Percentiles rank a stretch among this genome's conserved stretches.
Evolutionary conservation across 306 rosid species (phyloP).

Genomic region (Aeschynomene evenia): DNA sequence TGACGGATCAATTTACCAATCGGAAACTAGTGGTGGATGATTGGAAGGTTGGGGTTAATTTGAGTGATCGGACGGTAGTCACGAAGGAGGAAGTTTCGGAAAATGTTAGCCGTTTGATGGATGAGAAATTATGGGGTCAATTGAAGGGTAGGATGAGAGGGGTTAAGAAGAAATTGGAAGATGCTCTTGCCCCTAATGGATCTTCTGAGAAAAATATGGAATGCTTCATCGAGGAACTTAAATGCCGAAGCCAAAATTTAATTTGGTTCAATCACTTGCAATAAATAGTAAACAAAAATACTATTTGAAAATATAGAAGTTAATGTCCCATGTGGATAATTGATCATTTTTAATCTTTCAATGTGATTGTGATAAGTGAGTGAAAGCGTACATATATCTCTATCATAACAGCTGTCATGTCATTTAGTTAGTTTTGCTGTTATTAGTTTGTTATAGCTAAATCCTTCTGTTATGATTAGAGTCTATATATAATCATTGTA

Average conservation of each 20-base stretch:
- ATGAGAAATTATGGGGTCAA: constrained; percentile 32
- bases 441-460: too few relatives aligned
- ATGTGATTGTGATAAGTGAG: too few relatives aligned
- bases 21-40: constrained; percentile 58
- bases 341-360: too few relatives aligned
- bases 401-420: too few relatives aligned
- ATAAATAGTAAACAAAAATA: too few relatives aligned
- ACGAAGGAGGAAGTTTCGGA: constrained; percentile 32
- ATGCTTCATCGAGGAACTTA: constrained; percentile 38
- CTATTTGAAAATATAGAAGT: too few relatives aligned
- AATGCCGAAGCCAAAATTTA: background rate
- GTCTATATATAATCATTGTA: too few relatives aligned
- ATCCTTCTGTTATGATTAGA: too few relatives aligned
- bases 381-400: too few relatives aligned
- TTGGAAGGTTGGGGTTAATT: constrained; percentile 58
- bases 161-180: constrained; percentile 34
- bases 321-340: too few relatives aligned
- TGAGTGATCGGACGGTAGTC: constrained; percentile 18
- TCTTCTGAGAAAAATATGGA: constrained; percentile 44
- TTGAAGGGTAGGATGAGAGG: constrained; percentile 31
- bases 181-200: constrained; percentile 43
- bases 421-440: too few relatives aligned
- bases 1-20: constrained; percentile 66
- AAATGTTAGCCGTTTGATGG: constrained; percentile 44
- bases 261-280: background rate